phyloP scores from a whole-genome alignment of 2,329 filamentous ascomycete species.

The Aspergillus fischeri region DNA sequence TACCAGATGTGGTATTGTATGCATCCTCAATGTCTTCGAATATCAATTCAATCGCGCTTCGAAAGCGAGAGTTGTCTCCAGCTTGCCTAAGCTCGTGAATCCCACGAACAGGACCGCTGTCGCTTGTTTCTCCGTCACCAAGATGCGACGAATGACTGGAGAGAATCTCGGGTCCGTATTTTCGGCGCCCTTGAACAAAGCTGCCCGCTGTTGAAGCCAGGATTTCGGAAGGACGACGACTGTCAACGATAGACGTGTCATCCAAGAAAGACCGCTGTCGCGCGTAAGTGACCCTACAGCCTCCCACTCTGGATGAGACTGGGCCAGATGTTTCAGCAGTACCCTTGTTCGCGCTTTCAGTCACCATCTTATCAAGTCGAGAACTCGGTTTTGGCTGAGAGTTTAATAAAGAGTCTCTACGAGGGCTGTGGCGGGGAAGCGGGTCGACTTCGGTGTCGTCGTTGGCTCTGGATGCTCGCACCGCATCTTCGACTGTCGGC shows the following conservation, averaged over 20 bases:
- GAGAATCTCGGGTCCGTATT: slow-evolving; percentile 3
- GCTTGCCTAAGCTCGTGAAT: slow-evolving; percentile 60
- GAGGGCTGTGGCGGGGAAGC: not conserved
- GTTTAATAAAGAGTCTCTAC: not conserved
- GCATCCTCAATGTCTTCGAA: slow-evolving; percentile 56
- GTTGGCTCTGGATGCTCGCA: not conserved
- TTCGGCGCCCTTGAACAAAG: slow-evolving; percentile 2
- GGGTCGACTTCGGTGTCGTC: not conserved
- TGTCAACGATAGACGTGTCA: slow-evolving; percentile 37
- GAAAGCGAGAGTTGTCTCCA: slow-evolving; percentile 55
- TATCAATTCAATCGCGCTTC: slow-evolving; percentile 52
- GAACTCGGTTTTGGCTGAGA: not conserved
- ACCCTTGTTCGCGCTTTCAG: not conserved
- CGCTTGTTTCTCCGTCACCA: slow-evolving; percentile 46
- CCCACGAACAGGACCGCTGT: slow-evolving; percentile 47
- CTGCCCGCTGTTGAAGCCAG: slow-evolving; percentile 2
- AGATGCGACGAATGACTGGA: slow-evolving; percentile 21
- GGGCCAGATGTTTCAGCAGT: slow-evolving; percentile 9
- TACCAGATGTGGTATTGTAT: slow-evolving; percentile 42
- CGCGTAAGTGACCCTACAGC: slow-evolving; percentile 55
- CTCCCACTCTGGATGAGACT: slow-evolving; percentile 23
- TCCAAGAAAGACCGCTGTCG: slow-evolving; percentile 57
- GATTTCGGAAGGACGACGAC: slow-evolving; percentile 5
- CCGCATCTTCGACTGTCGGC: not conserved
- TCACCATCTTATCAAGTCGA: not conserved